Evolutionary conservation across 129 eudicot genomes (phyloP), one percentile per base, ranked within the genome.

Genomic region (Cynara cardunculus): DNA sequence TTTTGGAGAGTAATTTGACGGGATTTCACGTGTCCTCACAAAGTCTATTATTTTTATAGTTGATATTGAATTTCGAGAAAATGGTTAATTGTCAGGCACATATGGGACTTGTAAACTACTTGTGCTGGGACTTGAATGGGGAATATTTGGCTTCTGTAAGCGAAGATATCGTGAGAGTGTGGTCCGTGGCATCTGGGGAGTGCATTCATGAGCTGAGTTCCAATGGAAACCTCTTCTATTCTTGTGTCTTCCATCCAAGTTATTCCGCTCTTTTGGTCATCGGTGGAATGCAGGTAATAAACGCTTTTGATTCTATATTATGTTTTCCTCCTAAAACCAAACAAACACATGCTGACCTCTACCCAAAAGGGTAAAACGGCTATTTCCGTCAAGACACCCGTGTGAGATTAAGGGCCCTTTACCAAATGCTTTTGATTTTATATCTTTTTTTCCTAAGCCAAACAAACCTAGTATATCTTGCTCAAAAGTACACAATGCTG

Each of bases 221-320:
- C 31, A 89, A 69, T 21, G 94, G 90, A 26, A 91, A 86, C 84
- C 94, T 89, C 76, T 93, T 93, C 82, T 85, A 91, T 79, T 93
- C 98, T 5, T 93, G 98, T 88, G 96, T 91, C 49, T 93, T 91
- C 76, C 98, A 93, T 88, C 96, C 98, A 9, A 91, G 90, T 82
- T 93, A 91, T 84, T 77, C 98, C 53, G 86, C 96, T 79, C 91
- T 93, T 53, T 80, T 93, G 89, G 98, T 93, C 18, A 83, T 93
- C 31, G 98, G 98, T 67, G 96, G 98, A 72, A 53, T 85, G 85
- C 83, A 87, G 96, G 98, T 91, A 86, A 83, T 68, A 25, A 7
- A 5, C 64, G 21, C 3, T 24, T 73, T 18, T 70, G 1, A 22
- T 41, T 64, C 25, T 70, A 16, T 74, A 4, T 25, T 56, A 44